A percentile compares a stretch with the other conserved stretches of the same genome.
phyloP scores from a whole-genome alignment of 2,329 filamentous ascomycete genomes.

The Cercospora berteroae region DNA sequence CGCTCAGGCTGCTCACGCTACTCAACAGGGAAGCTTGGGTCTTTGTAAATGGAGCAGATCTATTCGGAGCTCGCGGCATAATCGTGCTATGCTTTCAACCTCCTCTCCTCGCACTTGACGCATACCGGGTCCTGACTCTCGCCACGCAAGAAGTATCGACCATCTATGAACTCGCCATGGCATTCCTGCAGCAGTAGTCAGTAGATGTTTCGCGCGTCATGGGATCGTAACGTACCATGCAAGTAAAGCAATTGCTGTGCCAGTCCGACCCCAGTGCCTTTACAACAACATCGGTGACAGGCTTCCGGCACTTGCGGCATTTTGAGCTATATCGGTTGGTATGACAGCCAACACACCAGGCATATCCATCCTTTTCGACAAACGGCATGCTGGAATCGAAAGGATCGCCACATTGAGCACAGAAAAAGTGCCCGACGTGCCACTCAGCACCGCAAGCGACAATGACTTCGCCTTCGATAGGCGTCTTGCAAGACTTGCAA shows the following conservation, averaged over 20 bases:
- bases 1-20: neutral
- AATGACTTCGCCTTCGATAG: conserved; percentile 92
- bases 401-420: conserved; percentile 91
- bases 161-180: conserved; percentile 59
- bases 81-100: conserved; percentile 53
- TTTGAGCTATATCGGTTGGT: conserved; percentile 87
- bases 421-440: conserved; percentile 98
- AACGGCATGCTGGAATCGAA: conserved; percentile 69
- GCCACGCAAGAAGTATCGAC: conserved; percentile 61
- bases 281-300: conserved; percentile 86
- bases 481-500: conserved; percentile 94
- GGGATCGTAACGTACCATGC: conserved; percentile 49
- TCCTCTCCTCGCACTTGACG: conserved; percentile 60
- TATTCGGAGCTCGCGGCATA: neutral
- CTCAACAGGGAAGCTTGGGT: neutral
- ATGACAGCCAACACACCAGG: conserved; percentile 93
- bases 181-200: conserved; percentile 51
- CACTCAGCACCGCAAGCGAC: conserved; percentile 92
- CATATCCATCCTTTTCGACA: conserved; percentile 95
- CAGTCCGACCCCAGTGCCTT: conserved; percentile 87
- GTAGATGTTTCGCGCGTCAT: neutral
- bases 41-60: neutral
- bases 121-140: conserved; percentile 60
- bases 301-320: conserved; percentile 78
- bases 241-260: conserved; percentile 90